Conservation (phyloP, 2,329 filamentous ascomycete species). For the Purpureocillium takamizusanense region DNA sequence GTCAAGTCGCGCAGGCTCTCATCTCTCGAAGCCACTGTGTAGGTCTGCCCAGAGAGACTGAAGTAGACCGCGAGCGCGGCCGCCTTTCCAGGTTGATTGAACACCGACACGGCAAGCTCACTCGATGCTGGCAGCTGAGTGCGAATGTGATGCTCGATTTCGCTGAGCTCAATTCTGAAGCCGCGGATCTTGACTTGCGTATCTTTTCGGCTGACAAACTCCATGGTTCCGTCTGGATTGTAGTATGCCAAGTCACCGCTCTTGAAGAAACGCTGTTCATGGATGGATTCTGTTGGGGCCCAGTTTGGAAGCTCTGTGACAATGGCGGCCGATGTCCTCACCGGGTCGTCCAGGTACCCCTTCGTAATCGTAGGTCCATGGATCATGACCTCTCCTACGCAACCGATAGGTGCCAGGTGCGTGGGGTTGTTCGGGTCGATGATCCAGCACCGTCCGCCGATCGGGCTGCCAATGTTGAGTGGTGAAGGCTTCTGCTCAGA, state of each 20-base stretch:
- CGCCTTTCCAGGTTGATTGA: neutral
- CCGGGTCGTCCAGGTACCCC: conserved; percentile 3
- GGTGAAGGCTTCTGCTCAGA: neutral
- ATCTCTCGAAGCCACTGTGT: neutral
- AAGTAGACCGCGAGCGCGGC: neutral
- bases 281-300: neutral
- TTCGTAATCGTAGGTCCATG: conserved; percentile 5
- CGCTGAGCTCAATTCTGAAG: conserved; percentile 9
- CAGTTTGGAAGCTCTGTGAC: neutral
- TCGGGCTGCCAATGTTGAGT: conserved; percentile 1
- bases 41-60: neutral
- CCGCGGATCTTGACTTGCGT: conserved; percentile 11
- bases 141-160: conserved; percentile 7
- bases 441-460: conserved; percentile 3
- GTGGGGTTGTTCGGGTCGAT: neutral
- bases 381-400: conserved; percentile 6
- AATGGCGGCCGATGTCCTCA: neutral
- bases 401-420: conserved; percentile 3
- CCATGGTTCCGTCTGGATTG: conserved; percentile 8
- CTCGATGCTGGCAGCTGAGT: neutral
- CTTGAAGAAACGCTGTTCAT: conserved; percentile 5
- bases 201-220: conserved; percentile 5
- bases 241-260: conserved; percentile 11
- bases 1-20: neutral
- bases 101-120: neutral